Percentiles rank a stretch among this genome's conserved stretches.
phyloP scores from a whole-genome alignment of 2,329 filamentous ascomycete genomes.

The Cercospora citrullina region DNA sequence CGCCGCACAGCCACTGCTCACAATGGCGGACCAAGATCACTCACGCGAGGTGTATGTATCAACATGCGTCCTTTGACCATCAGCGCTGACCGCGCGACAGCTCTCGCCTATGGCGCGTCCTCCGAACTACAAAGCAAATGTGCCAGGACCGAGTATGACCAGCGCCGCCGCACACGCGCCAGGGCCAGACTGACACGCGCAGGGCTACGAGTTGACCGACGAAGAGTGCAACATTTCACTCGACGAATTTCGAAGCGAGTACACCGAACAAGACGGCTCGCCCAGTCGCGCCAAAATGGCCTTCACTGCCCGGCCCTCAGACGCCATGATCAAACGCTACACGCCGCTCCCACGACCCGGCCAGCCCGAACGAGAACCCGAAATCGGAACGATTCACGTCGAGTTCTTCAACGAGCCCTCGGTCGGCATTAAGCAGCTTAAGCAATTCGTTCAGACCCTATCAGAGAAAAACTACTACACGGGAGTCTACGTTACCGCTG shows the following conservation, averaged over 20 bases:
- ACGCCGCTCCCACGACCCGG: constrained; percentile 65
- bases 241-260: constrained; percentile 74
- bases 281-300: constrained; percentile 80
- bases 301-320: constrained; percentile 83
- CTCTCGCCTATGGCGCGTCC: constrained; percentile 85
- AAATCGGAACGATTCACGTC: constrained; percentile 87
- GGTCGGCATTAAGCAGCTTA: constrained; percentile 90
- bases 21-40: constrained; percentile 33
- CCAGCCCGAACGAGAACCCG: constrained; percentile 57
- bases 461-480: constrained; percentile 78
- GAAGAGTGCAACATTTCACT: constrained; percentile 85
- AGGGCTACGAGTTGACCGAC: constrained; percentile 93
- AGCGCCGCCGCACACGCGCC: not conserved
- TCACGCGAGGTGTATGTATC: constrained; percentile 29
- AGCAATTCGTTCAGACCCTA: constrained; percentile 81
- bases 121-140: constrained; percentile 94
- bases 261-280: constrained; percentile 69
- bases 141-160: constrained; percentile 73
- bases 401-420: constrained; percentile 81
- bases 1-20: not conserved
- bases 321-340: constrained; percentile 81
- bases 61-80: no score
- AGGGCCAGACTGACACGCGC: constrained; percentile 25
- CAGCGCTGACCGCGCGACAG: constrained; percentile 20
- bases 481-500: constrained; percentile 85